Conservation (phyloP, 2,329 filamentous ascomycete species). For the Ceratocystis eucalypticola region DNA sequence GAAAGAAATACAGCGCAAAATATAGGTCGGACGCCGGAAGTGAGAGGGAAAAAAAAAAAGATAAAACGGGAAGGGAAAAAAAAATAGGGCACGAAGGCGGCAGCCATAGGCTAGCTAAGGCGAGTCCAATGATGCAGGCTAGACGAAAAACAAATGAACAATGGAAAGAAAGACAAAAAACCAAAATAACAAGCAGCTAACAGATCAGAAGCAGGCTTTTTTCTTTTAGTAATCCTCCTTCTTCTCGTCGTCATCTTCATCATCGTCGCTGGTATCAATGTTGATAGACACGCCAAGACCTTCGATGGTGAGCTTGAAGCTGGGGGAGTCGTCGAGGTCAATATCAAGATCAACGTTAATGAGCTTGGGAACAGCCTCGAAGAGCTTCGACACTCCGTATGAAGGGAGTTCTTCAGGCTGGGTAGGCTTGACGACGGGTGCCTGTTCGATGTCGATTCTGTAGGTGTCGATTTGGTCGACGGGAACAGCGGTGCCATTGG, state of each 20-base stretch:
- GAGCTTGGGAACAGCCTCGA: slow-evolving; percentile 21
- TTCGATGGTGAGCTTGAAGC: slow-evolving; percentile 15
- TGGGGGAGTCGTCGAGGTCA: slow-evolving; percentile 8
- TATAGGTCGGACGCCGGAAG: not conserved
- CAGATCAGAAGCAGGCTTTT: not conserved
- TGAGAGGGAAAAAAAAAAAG: not conserved
- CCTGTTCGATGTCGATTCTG: slow-evolving; percentile 17
- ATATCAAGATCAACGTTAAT: slow-evolving; percentile 27
- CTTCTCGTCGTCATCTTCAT: not conserved
- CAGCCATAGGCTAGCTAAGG: not conserved
- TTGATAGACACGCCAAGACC: slow-evolving; percentile 13
- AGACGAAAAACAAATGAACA: not conserved
- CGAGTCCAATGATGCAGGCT: slow-evolving; percentile 1
- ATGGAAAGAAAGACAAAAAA: not conserved
- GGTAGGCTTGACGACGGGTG: slow-evolving; percentile 17
- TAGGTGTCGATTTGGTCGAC: slow-evolving; percentile 12
- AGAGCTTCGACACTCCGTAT: slow-evolving; percentile 16
- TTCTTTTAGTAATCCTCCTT: not conserved
- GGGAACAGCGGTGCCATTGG: slow-evolving; percentile 17
- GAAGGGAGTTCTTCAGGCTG: slow-evolving; percentile 15
- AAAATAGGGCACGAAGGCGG: not conserved
- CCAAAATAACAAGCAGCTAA: not conserved
- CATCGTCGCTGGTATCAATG: slow-evolving; percentile 8
- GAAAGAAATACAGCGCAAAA: not conserved
- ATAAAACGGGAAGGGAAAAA: not conserved